Base-by-base conservation (phyloP, 768 basidiomycete species). In the Roridomyces roridus region DNA sequence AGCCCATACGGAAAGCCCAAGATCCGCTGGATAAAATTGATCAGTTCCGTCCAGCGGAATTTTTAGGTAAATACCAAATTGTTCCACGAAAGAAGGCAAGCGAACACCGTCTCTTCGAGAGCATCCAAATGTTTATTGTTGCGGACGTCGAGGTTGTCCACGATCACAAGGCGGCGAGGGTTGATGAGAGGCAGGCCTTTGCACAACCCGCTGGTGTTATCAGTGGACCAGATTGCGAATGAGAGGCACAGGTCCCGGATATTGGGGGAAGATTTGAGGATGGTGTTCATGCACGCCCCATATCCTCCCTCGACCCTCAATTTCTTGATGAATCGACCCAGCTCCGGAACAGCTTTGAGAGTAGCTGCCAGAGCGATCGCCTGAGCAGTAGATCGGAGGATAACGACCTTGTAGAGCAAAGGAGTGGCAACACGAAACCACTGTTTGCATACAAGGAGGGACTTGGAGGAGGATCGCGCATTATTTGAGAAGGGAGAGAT, bases 241-340 rank as follows among this genome's bases (percentile, higher is more conserved):
- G 39, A 40, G 39, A 40, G 15, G 39, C 8, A 6, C 17, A 40
- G 39, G 17, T 40, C 39, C n/a, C 6, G 8, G 17, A 40, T n/a
- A 21, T 40, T 40, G 17, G 39, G 39, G 7, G 17, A 6, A 17
- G 39, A 17, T 17, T 40, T 40, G 39, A 40, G 39, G 20, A 40
- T 40, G 17, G 39, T 40, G 17, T 26, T 37, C 37, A 59, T 55
- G 10, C 41, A 17, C 59, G 51, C 3, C 25, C 60, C 57, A 14
- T 60, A 62, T 2, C 57, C 60, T 11, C 63, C 61, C 48, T 66
- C 63, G 28, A 66, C 46, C 23, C 64, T 62, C 23, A 67, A 46
- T 40, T 66, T 68, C 56, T 62, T 57, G 48, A 68, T 66, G 42
- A 65, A 62, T 2, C 14, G 29, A 31, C 29, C 29, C 7, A 31